These are phyloP conservation scores for Polygonum aviculare DNA, from an alignment of 148 eudicot species.

Conservation along the genomic window DNA sequence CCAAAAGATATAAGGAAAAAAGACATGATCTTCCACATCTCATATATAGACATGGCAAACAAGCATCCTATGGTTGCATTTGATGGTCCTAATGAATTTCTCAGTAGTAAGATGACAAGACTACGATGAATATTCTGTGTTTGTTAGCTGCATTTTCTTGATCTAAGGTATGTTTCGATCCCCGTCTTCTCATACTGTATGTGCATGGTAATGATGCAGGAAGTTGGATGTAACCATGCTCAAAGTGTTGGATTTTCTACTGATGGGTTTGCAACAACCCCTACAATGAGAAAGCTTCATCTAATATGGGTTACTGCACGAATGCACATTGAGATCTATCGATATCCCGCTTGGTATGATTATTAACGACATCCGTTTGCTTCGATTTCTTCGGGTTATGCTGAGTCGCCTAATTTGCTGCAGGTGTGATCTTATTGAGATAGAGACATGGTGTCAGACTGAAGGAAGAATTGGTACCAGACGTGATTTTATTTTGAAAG, in stretches of 20 bases:
- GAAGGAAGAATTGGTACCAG: slow-evolving; percentile 92
- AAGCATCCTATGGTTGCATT: not conserved
- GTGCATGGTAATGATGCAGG: slow-evolving; percentile 33
- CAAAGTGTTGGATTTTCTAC: slow-evolving; percentile 93
- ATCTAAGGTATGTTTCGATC: not conserved
- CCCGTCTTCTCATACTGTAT: not conserved
- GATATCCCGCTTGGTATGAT: slow-evolving; percentile 77
- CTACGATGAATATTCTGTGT: not conserved
- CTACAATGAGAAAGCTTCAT: slow-evolving; percentile 80
- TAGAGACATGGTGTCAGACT: slow-evolving; percentile 97
- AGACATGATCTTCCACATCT: not conserved
- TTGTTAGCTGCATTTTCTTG: not conserved
- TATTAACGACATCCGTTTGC: not conserved
- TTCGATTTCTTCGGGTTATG: slow-evolving; percentile 1
- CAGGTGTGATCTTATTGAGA: slow-evolving; percentile 95
- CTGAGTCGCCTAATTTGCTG: slow-evolving; percentile 9
- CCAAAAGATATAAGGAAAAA: not conserved
- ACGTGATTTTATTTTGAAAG: slow-evolving; percentile 88
- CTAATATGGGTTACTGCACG: slow-evolving; percentile 99
- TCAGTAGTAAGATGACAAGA: not conserved
- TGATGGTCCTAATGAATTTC: not conserved
- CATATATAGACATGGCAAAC: not conserved
- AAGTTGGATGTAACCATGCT: slow-evolving; percentile 97
- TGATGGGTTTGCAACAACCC: slow-evolving; percentile 96
- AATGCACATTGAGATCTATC: slow-evolving; percentile 91